phyloP scores from a whole-genome alignment of 768 basidiomycete species.

The Pisolithus orientalis region DNA sequence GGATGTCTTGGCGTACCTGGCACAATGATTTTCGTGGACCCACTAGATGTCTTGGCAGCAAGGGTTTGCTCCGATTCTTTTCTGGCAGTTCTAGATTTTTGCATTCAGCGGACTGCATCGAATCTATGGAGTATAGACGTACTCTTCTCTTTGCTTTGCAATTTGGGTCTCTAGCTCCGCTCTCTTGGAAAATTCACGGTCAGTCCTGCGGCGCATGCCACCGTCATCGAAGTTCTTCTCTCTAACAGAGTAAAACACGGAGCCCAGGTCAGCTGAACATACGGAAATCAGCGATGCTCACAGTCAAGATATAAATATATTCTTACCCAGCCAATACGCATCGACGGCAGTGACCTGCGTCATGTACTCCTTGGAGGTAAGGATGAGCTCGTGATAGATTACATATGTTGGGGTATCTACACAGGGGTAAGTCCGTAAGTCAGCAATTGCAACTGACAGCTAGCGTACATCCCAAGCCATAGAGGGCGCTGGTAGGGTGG shows the following conservation, averaged over 20 bases:
- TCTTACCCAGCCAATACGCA: conserved; percentile 90
- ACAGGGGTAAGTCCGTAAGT: conserved; percentile 1
- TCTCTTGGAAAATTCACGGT: conserved; percentile 86
- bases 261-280: conserved; percentile 78
- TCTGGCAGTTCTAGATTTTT: conserved; percentile 45
- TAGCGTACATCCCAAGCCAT: conserved; percentile 89
- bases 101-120: conserved; percentile 3
- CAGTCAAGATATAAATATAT: background rate
- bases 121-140: conserved; percentile 6
- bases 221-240: conserved; percentile 96
- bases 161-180: conserved; percentile 93
- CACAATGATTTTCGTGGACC: conserved; percentile 63
- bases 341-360: conserved; percentile 98
- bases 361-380: conserved; percentile 98
- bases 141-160: conserved; percentile 74
- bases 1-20: conserved; percentile 76
- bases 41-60: conserved; percentile 46
- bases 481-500: conserved; percentile 94
- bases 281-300: conserved; percentile 1
- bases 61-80: conserved; percentile 56
- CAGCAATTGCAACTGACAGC: background rate
- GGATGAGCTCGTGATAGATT: conserved; percentile 92
- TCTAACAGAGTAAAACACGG: conserved; percentile 95
- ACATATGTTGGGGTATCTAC: conserved; percentile 93
- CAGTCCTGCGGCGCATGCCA: conserved; percentile 67